Conservation (phyloP, 306 rosid species). For the Lagenaria siceraria region DNA sequence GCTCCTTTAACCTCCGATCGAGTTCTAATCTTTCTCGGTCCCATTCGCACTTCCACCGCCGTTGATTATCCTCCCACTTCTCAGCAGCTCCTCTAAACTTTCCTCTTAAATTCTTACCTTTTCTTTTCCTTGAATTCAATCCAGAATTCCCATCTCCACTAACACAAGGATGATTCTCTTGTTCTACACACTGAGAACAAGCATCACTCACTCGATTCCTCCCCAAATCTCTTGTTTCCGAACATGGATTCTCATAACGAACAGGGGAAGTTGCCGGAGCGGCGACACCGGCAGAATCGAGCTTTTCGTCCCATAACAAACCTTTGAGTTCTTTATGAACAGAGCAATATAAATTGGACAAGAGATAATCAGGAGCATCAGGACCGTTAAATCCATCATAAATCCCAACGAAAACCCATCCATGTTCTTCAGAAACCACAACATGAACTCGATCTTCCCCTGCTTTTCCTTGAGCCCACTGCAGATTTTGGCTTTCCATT, state of each 20-base stretch:
- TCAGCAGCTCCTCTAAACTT: slow-evolving; percentile 43
- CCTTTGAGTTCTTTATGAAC: slow-evolving; percentile 88
- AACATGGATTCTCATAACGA: slow-evolving; percentile 14
- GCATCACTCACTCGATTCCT: slow-evolving; percentile 24
- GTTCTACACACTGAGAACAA: slow-evolving; percentile 52
- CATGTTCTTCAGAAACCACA: slow-evolving; percentile 91
- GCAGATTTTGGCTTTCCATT: slow-evolving; percentile 67
- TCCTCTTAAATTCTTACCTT: slow-evolving; percentile 22
- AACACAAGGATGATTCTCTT: slow-evolving; percentile 38
- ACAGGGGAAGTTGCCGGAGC: slow-evolving; percentile 23
- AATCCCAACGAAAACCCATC: slow-evolving; percentile 97
- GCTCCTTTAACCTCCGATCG: slow-evolving; percentile 73
- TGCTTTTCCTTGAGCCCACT: slow-evolving; percentile 99
- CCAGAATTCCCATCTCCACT: slow-evolving; percentile 38
- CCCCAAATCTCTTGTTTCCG: slow-evolving; percentile 16
- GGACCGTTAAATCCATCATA: slow-evolving; percentile 97
- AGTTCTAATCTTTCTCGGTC: slow-evolving; percentile 79
- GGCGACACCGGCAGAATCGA: slow-evolving; percentile 8
- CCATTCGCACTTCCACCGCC: slow-evolving; percentile 93
- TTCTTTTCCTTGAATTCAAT: slow-evolving; percentile 17
- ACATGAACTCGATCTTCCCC: slow-evolving; percentile 98
- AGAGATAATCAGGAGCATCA: slow-evolving; percentile 85
- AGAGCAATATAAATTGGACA: slow-evolving; percentile 53
- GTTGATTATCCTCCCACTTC: slow-evolving; percentile 83
- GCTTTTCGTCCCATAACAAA: slow-evolving; percentile 69